A percentile compares a stretch with the other conserved stretches of the same genome.
Evolutionary conservation across 306 rosid genomes (phyloP).

Genomic region (Crataegus laevigata): DNA sequence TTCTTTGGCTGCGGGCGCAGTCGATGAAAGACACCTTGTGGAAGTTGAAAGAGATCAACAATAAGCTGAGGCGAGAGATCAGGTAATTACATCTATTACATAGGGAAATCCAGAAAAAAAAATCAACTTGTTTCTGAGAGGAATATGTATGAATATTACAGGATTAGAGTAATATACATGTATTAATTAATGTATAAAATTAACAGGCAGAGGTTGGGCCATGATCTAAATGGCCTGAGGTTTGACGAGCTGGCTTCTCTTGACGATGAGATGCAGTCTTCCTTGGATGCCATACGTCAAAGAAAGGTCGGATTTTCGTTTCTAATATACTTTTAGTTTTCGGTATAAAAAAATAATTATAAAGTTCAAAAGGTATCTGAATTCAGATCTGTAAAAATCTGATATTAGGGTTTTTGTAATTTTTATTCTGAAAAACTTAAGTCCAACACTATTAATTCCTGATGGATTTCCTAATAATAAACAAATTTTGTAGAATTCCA

Average conservation of each 20-base stretch:
- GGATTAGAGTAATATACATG: not conserved
- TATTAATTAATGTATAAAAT: not conserved
- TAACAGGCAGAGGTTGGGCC: slow-evolving; percentile 66
- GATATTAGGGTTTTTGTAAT: not conserved
- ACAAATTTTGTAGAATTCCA: not conserved
- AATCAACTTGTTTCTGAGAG: not conserved
- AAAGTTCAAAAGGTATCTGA: not conserved
- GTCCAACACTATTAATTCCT: not conserved
- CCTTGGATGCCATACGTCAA: slow-evolving; percentile 44
- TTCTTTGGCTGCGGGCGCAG: slow-evolving; percentile 19
- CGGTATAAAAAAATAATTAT: not conserved
- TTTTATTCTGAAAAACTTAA: not conserved
- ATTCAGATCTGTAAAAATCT: not conserved
- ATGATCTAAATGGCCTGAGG: slow-evolving; percentile 42
- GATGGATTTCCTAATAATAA: not conserved
- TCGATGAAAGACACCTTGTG: slow-evolving; percentile 53
- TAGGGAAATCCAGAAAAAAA: not conserved
- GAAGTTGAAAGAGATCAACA: slow-evolving; percentile 56
- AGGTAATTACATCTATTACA: slow-evolving; percentile 26
- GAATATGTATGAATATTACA: not conserved
- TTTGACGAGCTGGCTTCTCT: slow-evolving; percentile 44
- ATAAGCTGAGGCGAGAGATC: slow-evolving; percentile 60
- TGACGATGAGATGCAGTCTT: slow-evolving; percentile 38
- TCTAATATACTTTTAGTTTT: not conserved
- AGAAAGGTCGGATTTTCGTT: slow-evolving; percentile 43